These are phyloP conservation scores for Puccinia horiana DNA, from an alignment of 1,284 basidiomycete species.

Conservation along the genomic window DNA sequence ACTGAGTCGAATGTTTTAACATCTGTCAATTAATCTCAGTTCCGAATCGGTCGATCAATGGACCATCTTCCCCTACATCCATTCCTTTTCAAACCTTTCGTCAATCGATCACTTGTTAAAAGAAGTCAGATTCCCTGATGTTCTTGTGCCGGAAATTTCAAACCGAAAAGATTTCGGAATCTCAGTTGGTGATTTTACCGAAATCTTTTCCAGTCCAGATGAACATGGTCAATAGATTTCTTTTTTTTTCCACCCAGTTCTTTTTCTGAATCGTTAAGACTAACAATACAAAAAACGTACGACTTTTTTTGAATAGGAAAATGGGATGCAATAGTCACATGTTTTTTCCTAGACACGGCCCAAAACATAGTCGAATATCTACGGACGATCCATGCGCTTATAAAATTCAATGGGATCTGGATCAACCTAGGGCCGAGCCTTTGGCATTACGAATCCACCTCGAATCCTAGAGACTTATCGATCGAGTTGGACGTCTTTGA, in stretches of 20 bases:
- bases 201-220: slow-evolving; percentile 72
- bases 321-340: slow-evolving; percentile 89
- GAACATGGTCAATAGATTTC: slow-evolving; percentile 58
- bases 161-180: slow-evolving; percentile 70
- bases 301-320: slow-evolving; percentile 63
- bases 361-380: slow-evolving; percentile 90
- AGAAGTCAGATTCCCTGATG: slow-evolving; percentile 75
- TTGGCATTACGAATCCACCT: slow-evolving; percentile 80
- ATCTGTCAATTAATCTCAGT: slow-evolving; percentile 60
- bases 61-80: slow-evolving; percentile 80
- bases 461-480: slow-evolving; percentile 25
- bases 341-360: slow-evolving; percentile 97
- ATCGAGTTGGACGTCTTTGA: slow-evolving; percentile 43
- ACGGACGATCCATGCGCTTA: slow-evolving; percentile 73
- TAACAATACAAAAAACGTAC: neutral
- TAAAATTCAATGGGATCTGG: slow-evolving; percentile 70
- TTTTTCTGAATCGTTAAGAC: neutral
- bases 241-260: neutral
- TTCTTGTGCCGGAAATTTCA: slow-evolving; percentile 73
- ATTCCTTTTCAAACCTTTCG: slow-evolving; percentile 79
- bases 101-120: slow-evolving; percentile 68
- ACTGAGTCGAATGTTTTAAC: neutral
- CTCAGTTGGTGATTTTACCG: slow-evolving; percentile 89
- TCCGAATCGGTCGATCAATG: slow-evolving; percentile 70
- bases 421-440: slow-evolving; percentile 73